Evolutionary conservation across 1,284 basidiomycete species (phyloP), one percentile per base, ranked within the genome.

Genomic region (Apiotrichum gamsii): DNA sequence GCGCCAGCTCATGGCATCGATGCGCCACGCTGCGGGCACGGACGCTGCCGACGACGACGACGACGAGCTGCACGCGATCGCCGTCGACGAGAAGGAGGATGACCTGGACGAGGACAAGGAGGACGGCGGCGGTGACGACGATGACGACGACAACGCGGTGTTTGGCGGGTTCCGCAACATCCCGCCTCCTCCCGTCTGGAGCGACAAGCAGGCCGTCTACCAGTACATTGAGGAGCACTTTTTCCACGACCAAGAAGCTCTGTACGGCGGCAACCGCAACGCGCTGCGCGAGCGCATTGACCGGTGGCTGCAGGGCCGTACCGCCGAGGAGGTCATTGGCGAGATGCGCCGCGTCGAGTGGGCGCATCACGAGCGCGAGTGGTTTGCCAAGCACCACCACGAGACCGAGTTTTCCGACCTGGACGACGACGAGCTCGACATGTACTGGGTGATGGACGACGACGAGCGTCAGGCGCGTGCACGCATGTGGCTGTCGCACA

Each of bases 401-500:
- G 56, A 64, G 41, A 39, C 35, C 18, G 47, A 52, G 49, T 75
- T 94, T 35, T 69, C 77, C 18, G 89, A 85, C 31, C 75, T 97
- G 21, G 87, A 98, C 72, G 95, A 98, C 61, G 89, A 85, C 8
- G 95, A 99, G 70, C 77, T 98, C 37, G 89, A 97, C 66, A 75
- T 74, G 21, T 90, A 88, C 74, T 67, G 51, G 48, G 77, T 95
- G 49, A 73, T 96, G 39, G 83, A 79, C 11, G 83, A 87, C 38
- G 87, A 88, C 21, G 94, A 97, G 70, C 84, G 89, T 6, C 82
- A 80, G 65, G 80, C 90, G 64, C 95, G 93, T 69, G 90, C 94
- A 64, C 82, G 91, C 21, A 82, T 98, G 16, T 98, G 95, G 95
- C 87, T 97, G 52, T 90, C 94, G 72, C 78, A 91, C 67, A 98